phyloP scores from a whole-genome alignment of 2,329 filamentous ascomycete genomes.

The Sclerotinia sclerotiorum region DNA sequence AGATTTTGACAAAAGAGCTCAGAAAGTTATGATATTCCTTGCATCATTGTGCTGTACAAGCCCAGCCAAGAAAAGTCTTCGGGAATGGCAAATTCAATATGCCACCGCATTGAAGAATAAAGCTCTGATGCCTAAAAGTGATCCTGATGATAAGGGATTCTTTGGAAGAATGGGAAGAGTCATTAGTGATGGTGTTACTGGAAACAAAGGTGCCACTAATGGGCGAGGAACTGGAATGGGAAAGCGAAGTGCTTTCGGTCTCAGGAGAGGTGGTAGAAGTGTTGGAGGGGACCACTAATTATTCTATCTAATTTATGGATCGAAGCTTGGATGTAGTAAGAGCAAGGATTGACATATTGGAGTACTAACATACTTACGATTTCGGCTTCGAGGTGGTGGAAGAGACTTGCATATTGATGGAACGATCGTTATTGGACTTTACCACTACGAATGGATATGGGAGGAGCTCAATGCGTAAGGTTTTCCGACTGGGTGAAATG shows the following conservation, averaged over 20 bases:
- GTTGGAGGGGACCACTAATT: not conserved
- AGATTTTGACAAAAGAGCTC: slow-evolving; percentile 47
- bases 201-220: not conserved
- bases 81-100: slow-evolving; percentile 51
- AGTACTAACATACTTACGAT: not conserved
- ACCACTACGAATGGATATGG: not conserved
- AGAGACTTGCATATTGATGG: not conserved
- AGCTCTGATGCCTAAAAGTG: slow-evolving; percentile 25
- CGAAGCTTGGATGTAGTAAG: slow-evolving; percentile 5
- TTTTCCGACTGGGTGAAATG: not conserved
- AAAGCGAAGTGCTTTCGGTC: slow-evolving; percentile 21
- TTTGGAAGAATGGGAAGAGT: slow-evolving; percentile 17
- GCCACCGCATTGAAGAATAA: slow-evolving; percentile 39
- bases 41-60: slow-evolving; percentile 49
- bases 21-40: slow-evolving; percentile 50
- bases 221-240: slow-evolving; percentile 19
- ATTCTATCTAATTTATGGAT: not conserved
- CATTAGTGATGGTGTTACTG: slow-evolving; percentile 13
- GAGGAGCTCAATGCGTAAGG: not conserved
- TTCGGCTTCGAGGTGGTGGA: not conserved
- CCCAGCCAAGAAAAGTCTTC: slow-evolving; percentile 51
- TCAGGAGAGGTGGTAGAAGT: slow-evolving; percentile 17
- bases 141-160: slow-evolving; percentile 24
- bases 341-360: slow-evolving; percentile 8
- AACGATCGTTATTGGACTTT: not conserved